Conservation (phyloP, 257 asterid genomes). For the Nyctanthes arbortristis region DNA sequence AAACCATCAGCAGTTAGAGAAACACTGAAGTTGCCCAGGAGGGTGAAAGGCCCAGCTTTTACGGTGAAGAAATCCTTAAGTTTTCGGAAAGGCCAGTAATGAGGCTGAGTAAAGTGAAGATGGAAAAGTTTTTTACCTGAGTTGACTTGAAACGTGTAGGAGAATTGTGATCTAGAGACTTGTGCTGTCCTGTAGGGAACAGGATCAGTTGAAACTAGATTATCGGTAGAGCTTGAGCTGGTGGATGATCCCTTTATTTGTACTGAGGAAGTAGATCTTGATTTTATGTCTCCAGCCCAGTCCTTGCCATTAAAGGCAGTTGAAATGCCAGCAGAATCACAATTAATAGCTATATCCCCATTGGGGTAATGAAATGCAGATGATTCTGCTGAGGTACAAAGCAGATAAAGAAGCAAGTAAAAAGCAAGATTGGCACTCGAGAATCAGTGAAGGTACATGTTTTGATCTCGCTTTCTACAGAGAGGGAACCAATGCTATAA, state of each 20-base stretch:
- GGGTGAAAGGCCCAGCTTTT: constrained; percentile 28
- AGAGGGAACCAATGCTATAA: too few relatives aligned
- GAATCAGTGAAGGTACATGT: too few relatives aligned
- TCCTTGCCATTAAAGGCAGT: constrained; percentile 37
- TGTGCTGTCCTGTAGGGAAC: too few relatives aligned
- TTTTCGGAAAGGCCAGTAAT: constrained; percentile 23
- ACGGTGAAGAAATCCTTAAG: constrained; percentile 30
- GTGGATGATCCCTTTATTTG: constrained; percentile 42
- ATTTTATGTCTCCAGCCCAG: too few relatives aligned
- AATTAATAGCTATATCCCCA: constrained; percentile 32
- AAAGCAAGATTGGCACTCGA: background rate
- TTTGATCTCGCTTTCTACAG: too few relatives aligned
- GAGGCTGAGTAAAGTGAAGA: constrained; percentile 26
- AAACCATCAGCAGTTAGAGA: constrained; percentile 32
- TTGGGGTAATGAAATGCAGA: too few relatives aligned
- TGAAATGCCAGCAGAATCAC: constrained; percentile 30
- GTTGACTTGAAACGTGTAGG: constrained; percentile 18
- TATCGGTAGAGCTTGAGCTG: constrained; percentile 22
- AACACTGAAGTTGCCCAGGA: constrained; percentile 37
- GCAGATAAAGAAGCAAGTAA: background rate
- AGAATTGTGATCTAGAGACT: too few relatives aligned
- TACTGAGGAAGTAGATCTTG: constrained; percentile 19
- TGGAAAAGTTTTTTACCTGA: constrained; percentile 34
- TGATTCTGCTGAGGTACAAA: constrained; percentile 2
- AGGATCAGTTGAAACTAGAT: background rate